These are phyloP conservation scores for Sphaceloma murrayae DNA, from an alignment of 2,329 filamentous ascomycete genomes.

Conservation along the genomic window DNA sequence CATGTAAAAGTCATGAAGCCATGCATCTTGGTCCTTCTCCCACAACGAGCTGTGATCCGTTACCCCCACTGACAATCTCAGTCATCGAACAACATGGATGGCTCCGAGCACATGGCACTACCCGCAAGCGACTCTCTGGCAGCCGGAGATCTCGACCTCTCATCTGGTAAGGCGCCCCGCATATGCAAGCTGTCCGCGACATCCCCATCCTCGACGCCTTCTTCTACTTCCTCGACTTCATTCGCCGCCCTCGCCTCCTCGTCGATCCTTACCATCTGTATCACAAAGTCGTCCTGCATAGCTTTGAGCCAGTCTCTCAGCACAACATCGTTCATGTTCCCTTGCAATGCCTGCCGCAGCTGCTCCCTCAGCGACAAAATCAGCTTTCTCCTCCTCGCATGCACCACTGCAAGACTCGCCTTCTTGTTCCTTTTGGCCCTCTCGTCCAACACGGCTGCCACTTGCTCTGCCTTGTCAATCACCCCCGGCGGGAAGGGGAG, in stretches of 20 bases:
- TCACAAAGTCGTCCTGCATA: slow-evolving; percentile 65
- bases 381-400: slow-evolving; percentile 59
- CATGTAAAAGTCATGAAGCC: background rate
- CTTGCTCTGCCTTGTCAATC: slow-evolving; percentile 56
- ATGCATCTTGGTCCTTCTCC: background rate
- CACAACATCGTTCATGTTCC: slow-evolving; percentile 54
- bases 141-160: background rate
- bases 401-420: slow-evolving; percentile 47
- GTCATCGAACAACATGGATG: slow-evolving; percentile 1
- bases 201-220: background rate
- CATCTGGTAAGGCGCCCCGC: background rate
- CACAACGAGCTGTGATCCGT: background rate
- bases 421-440: slow-evolving; percentile 43
- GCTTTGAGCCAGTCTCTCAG: slow-evolving; percentile 55
- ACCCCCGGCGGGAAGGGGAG: slow-evolving; percentile 62
- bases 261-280: slow-evolving; percentile 60
- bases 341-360: slow-evolving; percentile 56
- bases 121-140: background rate
- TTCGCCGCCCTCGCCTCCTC: slow-evolving; percentile 26
- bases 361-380: slow-evolving; percentile 64
- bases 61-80: no score
- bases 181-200: background rate
- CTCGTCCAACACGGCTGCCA: slow-evolving; percentile 53
- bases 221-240: slow-evolving; percentile 5
- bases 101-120: background rate